phyloP scores from a whole-genome alignment of 116 monocot genomes.

The Zostera marina region DNA sequence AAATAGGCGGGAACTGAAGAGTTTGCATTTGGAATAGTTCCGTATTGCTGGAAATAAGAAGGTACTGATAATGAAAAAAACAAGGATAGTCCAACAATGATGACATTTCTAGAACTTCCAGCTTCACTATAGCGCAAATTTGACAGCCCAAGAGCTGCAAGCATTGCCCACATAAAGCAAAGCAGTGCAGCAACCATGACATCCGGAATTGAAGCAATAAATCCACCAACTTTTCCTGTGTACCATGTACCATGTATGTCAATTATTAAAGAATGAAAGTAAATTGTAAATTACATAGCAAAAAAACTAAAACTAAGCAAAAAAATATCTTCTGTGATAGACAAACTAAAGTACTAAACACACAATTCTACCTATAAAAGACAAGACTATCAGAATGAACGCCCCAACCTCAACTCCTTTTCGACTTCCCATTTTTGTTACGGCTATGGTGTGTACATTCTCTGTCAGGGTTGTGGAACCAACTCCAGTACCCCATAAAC shows the following conservation, averaged over 20 bases:
- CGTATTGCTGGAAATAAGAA: slow-evolving; percentile 92
- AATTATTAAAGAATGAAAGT: not conserved
- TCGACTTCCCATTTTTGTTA: slow-evolving; percentile 96
- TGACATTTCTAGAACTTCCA: slow-evolving; percentile 92
- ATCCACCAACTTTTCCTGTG: slow-evolving; percentile 89
- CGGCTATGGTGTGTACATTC: slow-evolving; percentile 95
- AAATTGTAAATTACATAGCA: not conserved
- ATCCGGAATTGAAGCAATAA: slow-evolving; percentile 93
- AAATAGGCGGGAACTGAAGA: slow-evolving; percentile 76
- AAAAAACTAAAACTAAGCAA: not conserved
- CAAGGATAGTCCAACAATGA: slow-evolving; percentile 80
- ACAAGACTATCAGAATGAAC: slow-evolving; percentile 58
- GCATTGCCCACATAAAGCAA: slow-evolving; percentile 99
- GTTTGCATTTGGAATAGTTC: slow-evolving; percentile 47
- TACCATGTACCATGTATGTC: not conserved
- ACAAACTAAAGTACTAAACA: too few relatives aligned
- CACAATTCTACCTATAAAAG: slow-evolving; percentile 62
- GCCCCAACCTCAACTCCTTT: slow-evolving; percentile 85
- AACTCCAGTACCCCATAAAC: slow-evolving; percentile 82
- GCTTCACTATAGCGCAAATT: slow-evolving; percentile 79
- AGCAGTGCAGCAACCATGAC: slow-evolving; percentile 81
- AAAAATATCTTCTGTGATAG: too few relatives aligned
- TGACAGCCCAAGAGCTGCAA: slow-evolving; percentile 85
- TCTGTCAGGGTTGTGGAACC: slow-evolving; percentile 93
- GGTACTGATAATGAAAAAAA: slow-evolving; percentile 87